A percentile compares a stretch with the other conserved stretches of the same genome.
These are phyloP conservation scores for Cucurbita pepo DNA, from an alignment of 306 rosid genomes.

Conservation along the genomic window DNA sequence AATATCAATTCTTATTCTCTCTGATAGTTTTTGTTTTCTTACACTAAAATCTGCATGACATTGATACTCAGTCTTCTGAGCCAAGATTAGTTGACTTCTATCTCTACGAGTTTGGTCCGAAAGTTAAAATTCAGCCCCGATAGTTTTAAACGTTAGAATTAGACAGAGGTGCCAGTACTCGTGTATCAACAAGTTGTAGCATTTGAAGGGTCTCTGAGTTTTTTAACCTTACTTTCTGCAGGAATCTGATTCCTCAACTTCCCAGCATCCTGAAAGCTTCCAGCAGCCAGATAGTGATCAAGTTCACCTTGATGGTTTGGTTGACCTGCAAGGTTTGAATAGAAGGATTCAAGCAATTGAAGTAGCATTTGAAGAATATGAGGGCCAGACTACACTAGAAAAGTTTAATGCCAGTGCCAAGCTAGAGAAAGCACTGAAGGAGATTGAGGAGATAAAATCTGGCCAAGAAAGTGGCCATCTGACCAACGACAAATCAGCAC, in stretches of 20 bases:
- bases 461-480: constrained; percentile 17
- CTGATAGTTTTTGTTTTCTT: background rate
- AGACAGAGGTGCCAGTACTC: background rate
- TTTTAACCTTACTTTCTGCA: constrained; percentile 10
- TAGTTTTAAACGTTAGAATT: no score
- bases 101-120: background rate
- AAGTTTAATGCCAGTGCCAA: constrained; percentile 22
- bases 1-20: background rate
- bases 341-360: constrained; percentile 60
- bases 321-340: constrained; percentile 40
- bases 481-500: constrained; percentile 15
- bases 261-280: constrained; percentile 22
- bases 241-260: constrained; percentile 29
- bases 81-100: background rate
- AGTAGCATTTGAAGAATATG: constrained; percentile 24
- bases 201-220: background rate
- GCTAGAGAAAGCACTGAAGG: constrained; percentile 38
- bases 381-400: constrained; percentile 16
- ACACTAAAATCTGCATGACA: background rate
- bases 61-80: background rate
- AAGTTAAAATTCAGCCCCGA: no score
- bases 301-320: constrained; percentile 20
- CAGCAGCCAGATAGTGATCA: constrained; percentile 21
- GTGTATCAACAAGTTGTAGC: background rate
- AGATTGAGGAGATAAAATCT: constrained; percentile 42